A percentile compares a stretch with the other conserved stretches of the same genome.
Evolutionary conservation across 345 rosid genomes (phyloP).

Genomic region (Passiflora organensis): DNA sequence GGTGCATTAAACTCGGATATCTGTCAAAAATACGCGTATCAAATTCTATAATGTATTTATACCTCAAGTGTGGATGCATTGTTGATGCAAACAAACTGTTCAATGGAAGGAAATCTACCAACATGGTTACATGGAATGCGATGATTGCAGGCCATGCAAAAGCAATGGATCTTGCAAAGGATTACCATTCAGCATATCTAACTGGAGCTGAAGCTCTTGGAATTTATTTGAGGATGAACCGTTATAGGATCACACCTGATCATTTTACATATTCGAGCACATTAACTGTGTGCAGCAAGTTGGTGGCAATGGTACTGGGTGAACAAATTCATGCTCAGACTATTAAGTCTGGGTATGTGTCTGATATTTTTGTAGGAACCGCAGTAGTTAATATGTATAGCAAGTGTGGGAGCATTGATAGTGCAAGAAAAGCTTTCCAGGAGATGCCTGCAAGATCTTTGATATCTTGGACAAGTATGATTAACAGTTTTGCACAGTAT

Average conservation of each 20-base stretch:
- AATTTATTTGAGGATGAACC: conserved; percentile 31
- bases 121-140: conserved; percentile 56
- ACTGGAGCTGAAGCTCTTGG: conserved; percentile 42
- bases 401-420: conserved; percentile 49
- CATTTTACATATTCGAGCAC: conserved; percentile 48
- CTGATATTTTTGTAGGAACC: conserved; percentile 47
- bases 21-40: conserved; percentile 24
- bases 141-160: conserved; percentile 55
- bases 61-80: conserved; percentile 40
- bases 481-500: conserved; percentile 40
- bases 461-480: conserved; percentile 59
- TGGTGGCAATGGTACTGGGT: conserved; percentile 43
- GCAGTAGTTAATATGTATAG: conserved; percentile 52
- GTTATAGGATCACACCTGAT: conserved; percentile 40
- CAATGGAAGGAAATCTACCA: conserved; percentile 19
- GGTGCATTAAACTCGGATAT: conserved; percentile 37
- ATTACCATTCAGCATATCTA: conserved; percentile 29
- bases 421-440: conserved; percentile 41
- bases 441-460: conserved; percentile 50
- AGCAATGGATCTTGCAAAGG: conserved; percentile 38
- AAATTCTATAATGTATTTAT: conserved; percentile 48
- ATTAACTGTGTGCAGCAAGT: conserved; percentile 38
- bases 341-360: conserved; percentile 37
- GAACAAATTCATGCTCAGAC: conserved; percentile 52
- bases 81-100: conserved; percentile 38